A percentile compares a stretch with the other conserved stretches of the same genome.
phyloP scores from a whole-genome alignment of 2,329 filamentous ascomycete species.

The Aurifilum marmelostoma region DNA sequence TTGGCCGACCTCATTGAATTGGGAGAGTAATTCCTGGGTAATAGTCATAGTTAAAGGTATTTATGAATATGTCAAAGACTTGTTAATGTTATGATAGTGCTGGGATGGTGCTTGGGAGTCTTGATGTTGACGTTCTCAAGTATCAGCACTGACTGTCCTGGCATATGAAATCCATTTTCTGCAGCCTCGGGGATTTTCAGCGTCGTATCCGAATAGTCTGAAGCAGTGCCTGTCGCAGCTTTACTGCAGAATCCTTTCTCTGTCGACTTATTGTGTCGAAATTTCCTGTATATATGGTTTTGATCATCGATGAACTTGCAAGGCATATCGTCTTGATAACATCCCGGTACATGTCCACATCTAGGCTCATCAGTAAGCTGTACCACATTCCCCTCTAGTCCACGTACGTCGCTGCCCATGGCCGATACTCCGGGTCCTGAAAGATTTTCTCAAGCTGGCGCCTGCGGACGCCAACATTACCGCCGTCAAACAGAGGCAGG shows the following conservation, averaged over 20 bases:
- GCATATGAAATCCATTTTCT: not conserved
- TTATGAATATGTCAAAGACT: not conserved
- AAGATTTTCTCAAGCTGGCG: constrained; percentile 52
- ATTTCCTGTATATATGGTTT: no score
- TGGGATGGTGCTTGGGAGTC: not conserved
- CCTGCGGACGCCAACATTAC: constrained; percentile 56
- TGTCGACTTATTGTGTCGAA: no score
- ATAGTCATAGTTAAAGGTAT: not conserved
- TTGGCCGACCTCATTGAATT: not conserved
- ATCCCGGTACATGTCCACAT: no score
- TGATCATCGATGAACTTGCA: no score
- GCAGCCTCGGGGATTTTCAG: not conserved
- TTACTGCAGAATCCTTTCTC: not conserved
- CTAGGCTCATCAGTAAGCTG: no score
- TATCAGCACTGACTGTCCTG: not conserved
- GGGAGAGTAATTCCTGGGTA: not conserved
- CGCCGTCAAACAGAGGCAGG: constrained; percentile 56
- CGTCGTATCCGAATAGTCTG: not conserved
- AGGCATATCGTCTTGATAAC: no score
- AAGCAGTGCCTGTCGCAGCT: not conserved
- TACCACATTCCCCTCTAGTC: no score
- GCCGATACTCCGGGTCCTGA: constrained; percentile 46
- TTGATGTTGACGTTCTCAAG: not conserved
- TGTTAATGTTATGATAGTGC: not conserved
- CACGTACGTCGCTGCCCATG: constrained; percentile 46